Evolutionary conservation across 805 yeast genomes (phyloP), one percentile per base, ranked within the genome.

Genomic region (Sugiyamaella chiloensis): DNA sequence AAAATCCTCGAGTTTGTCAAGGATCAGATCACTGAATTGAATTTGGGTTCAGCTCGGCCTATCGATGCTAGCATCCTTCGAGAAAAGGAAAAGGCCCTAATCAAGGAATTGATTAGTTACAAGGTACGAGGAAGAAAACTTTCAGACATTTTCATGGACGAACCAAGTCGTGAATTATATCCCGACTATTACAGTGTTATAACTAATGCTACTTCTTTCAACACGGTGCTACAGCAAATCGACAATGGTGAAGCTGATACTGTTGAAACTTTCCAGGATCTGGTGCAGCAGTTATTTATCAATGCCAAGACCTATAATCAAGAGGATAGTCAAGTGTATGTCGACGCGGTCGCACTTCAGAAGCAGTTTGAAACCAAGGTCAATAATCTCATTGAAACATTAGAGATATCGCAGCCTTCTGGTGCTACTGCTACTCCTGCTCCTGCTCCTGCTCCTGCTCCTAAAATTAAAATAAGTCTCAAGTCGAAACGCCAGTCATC

Each of bases 301-400:
- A 93, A 93, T 65, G 96, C 97, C 1, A 80, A 80, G 60, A 63
- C 74, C 1, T 91, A 81, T 66, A 91, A 90, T 64, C 85, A 81
- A 51, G 85, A 85, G 44, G 79, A 77, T 1, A 79, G 93, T 45
- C 72, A 79, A 45, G 81, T 90, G 34, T 80, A 81, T 60, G 78
- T 78, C 51, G 95, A 88, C 66, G 83, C 97, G 0, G 66, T 63
- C 31, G 74, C 76, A 37, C 72, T 93, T 44, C 73, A 78, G 51
- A 72, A 71, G 24, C 73, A 72, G 51, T 80, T 84, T 54, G 52
- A 57, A 40, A 37, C 53, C 14, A 58, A 57, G 36, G 37, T 65
- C 34, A 52, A 52, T 9, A 58, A 58, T 36, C 50, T 47, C 44
- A 44, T 54, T 41, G 47, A 50, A 24, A 51, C 44, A 24, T 46